These are phyloP conservation scores for Globisporangium solare DNA, from an alignment of 352 stramenopile genomes.

Conservation along the genomic window DNA sequence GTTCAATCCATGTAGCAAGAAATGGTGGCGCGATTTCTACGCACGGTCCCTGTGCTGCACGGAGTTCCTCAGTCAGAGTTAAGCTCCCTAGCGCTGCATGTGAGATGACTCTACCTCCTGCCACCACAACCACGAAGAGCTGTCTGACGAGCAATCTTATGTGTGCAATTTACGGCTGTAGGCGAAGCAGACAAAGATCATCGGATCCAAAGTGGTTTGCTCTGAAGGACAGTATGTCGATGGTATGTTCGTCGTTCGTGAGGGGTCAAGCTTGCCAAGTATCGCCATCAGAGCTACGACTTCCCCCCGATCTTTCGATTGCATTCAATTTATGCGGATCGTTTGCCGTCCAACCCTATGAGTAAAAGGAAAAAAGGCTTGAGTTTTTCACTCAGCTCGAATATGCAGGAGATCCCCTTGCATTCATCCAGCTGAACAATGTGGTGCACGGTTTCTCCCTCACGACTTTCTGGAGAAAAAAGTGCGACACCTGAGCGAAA, in stretches of 20 bases:
- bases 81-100: constrained; percentile 15
- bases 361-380: constrained; percentile 20
- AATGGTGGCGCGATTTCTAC: constrained; percentile 29
- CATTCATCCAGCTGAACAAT: constrained; percentile 39
- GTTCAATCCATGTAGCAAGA: constrained; percentile 19
- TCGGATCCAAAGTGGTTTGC: constrained; percentile 49
- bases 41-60: constrained; percentile 35
- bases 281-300: constrained; percentile 26
- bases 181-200: constrained; percentile 34
- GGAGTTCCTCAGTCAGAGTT: constrained; percentile 28
- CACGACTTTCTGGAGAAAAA: constrained; percentile 28
- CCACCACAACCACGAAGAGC: too few relatives aligned
- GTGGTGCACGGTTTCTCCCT: constrained; percentile 52
- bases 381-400: constrained; percentile 63
- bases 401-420: constrained; percentile 33
- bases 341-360: constrained; percentile 20
- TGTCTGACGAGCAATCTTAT: too few relatives aligned
- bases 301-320: constrained; percentile 40
- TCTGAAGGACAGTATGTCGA: constrained; percentile 51
- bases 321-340: constrained; percentile 46
- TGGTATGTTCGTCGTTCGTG: constrained; percentile 42
- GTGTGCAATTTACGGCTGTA: constrained; percentile 7
- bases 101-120: background rate
- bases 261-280: constrained; percentile 51
- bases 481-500: constrained; percentile 10